Evolutionary conservation across 805 yeast genomes (phyloP).

Genomic region (Ascoidea tarda): DNA sequence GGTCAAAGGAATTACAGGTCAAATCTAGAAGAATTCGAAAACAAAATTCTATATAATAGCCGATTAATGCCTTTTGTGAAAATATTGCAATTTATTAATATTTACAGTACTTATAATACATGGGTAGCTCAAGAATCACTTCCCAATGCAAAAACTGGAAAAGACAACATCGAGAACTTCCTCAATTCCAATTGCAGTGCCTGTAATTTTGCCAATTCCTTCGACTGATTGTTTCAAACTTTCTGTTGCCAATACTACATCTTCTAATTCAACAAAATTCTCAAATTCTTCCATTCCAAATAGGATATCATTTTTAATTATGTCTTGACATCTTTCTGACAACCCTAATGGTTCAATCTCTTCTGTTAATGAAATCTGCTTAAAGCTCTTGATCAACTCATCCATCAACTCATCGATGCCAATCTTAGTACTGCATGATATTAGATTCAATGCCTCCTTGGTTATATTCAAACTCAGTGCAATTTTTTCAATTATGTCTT

Average conservation of each 20-base stretch:
- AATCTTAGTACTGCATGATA: constrained; percentile 46
- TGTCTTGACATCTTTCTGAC: constrained; percentile 64
- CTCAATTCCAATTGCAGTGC: constrained; percentile 77
- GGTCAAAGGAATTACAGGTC: constrained; percentile 40
- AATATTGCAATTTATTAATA: background rate
- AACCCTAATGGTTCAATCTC: constrained; percentile 53
- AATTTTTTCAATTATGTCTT: constrained; percentile 13
- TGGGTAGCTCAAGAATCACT: constrained; percentile 24
- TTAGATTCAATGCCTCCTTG: constrained; percentile 6
- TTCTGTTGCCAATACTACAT: constrained; percentile 72
- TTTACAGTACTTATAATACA: background rate
- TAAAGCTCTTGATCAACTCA: constrained; percentile 30
- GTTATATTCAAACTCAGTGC: constrained; percentile 12
- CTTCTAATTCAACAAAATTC: constrained; percentile 34
- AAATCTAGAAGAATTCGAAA: constrained; percentile 18
- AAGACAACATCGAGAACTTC: constrained; percentile 87
- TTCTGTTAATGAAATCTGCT: constrained; percentile 31
- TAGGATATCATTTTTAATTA: constrained; percentile 61
- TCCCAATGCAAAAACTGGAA: constrained; percentile 88
- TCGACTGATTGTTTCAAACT: constrained; percentile 59
- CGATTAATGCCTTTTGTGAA: background rate
- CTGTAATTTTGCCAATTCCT: constrained; percentile 88
- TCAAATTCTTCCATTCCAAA: constrained; percentile 59
- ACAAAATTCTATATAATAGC: background rate
- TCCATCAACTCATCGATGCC: constrained; percentile 41